Conservation (phyloP, 2,329 filamentous ascomycete genomes). For the Aspergillus glaucus region DNA sequence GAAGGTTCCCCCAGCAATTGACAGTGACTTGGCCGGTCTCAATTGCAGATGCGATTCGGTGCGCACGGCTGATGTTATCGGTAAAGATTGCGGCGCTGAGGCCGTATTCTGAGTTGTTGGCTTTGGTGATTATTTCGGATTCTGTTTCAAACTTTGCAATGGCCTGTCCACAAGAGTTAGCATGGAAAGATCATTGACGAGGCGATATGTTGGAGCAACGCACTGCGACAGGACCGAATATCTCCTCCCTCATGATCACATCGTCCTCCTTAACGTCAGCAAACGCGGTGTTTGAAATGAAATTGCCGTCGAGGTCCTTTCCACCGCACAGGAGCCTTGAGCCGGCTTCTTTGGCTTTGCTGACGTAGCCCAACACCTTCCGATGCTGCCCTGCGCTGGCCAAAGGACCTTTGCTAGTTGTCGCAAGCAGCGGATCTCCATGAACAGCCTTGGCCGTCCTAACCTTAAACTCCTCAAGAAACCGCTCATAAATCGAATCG, state of each 20-base stretch:
- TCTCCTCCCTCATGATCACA: constrained; percentile 48
- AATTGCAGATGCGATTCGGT: constrained; percentile 15
- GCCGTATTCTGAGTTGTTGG: constrained; percentile 46
- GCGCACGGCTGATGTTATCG: constrained; percentile 17
- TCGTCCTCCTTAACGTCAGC: constrained; percentile 44
- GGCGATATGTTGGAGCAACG: background rate
- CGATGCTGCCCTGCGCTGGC: constrained; percentile 16
- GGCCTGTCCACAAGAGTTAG: constrained; percentile 23
- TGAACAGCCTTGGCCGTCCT: constrained; percentile 38
- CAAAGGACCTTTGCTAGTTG: constrained; percentile 18
- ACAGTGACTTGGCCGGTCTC: constrained; percentile 22
- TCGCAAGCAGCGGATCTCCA: constrained; percentile 12
- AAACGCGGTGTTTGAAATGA: constrained; percentile 57
- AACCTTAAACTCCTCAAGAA: constrained; percentile 30
- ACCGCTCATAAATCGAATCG: constrained; percentile 24
- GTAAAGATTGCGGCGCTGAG: constrained; percentile 23
- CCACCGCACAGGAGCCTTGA: constrained; percentile 19
- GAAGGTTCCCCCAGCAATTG: constrained; percentile 22
- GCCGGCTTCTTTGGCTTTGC: constrained; percentile 15
- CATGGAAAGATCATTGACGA: background rate
- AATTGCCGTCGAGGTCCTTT: constrained; percentile 47
- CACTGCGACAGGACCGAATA: constrained; percentile 51
- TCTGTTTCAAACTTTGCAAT: constrained; percentile 55
- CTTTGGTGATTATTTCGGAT: constrained; percentile 50
- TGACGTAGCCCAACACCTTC: constrained; percentile 19